Conservation (phyloP, 495 filamentous ascomycete species). For the Astrocystis sublimbata region DNA sequence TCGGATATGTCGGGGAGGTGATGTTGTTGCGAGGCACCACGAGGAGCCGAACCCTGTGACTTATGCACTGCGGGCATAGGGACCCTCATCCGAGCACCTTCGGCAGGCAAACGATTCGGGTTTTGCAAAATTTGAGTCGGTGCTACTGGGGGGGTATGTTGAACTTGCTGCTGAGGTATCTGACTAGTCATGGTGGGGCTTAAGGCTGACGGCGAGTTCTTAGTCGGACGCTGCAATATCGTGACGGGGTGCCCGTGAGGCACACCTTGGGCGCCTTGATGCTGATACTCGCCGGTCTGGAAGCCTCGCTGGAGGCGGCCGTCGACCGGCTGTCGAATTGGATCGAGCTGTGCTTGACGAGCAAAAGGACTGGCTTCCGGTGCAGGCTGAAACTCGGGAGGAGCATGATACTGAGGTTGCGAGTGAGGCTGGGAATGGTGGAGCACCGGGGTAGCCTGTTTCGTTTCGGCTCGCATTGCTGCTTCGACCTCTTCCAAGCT, state of each 20-base stretch:
- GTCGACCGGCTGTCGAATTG: conserved; percentile 27
- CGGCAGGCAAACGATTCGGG: conserved; percentile 45
- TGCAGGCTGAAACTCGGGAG: conserved; percentile 33
- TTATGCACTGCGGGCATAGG: conserved; percentile 38
- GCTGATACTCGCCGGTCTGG: conserved; percentile 27
- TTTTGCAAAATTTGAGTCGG: conserved; percentile 61
- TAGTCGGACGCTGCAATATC: conserved; percentile 49
- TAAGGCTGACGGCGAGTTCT: conserved; percentile 33
- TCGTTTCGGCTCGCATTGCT: conserved; percentile 73
- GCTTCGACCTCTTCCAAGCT: conserved; percentile 97
- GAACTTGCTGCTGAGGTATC: conserved; percentile 40
- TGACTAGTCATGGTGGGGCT: conserved; percentile 22
- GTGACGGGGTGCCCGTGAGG: conserved; percentile 46
- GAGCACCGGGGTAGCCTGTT: conserved; percentile 32
- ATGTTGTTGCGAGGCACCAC: conserved; percentile 28
- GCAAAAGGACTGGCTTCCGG: conserved; percentile 29
- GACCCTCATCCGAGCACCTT: conserved; percentile 34
- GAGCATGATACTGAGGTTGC: conserved; percentile 33
- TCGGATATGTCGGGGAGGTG: conserved; percentile 79
- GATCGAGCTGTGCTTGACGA: conserved; percentile 28
- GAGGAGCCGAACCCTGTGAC: conserved; percentile 41
- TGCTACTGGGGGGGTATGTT: conserved; percentile 45
- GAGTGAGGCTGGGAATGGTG: conserved; percentile 29
- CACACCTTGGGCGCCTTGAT: conserved; percentile 20
- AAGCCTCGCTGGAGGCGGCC: conserved; percentile 29